Base-by-base conservation (phyloP, 23 red algal species). In the Pyropia yezoensis region DNA sequence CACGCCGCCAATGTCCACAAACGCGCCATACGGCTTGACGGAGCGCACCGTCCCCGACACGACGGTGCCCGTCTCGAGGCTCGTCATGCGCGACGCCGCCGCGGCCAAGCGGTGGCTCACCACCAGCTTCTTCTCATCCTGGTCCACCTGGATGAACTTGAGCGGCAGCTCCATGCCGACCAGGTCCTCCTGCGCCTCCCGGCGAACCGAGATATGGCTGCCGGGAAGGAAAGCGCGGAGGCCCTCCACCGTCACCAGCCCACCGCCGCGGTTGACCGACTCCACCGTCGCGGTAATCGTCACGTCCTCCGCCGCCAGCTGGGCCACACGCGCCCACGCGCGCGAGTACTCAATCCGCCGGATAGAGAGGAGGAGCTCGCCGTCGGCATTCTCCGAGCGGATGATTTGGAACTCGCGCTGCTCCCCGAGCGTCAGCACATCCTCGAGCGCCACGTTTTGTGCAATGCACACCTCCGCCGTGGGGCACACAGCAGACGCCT, bases 21-120 rank as follows among this genome's bases (percentile, higher is more conserved):
- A 98, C 7, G 85, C 83, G 14, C 94, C 94, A 39, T 98, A 98
- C 27, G 94, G 94, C 58, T 98, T 98, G 24, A 90, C 72, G 55
- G 86, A 87, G 6, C 83, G 80, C 23, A 98, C 80, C 4, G 74
- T 71, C 18, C 94, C 94, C 58, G 88, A 59, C 28, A 98, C 73
- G 24, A 98, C 63, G 29, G 73, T 58, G 68, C 94, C 94, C 0
- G 85, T 73, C 27, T 79, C 78, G 1, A 91, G 26, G 18, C 71
- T 57, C 11, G 70, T 79, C 78, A 98, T 89, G 65, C 82, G 85
- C 19, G 72, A 56, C 77, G 87, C 82, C 23, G 83, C 94, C n/a
- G 91, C 65, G 22, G 94, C 94, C 55, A 80, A 79, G 20, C 87
- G 86, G 59, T 98, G 94, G 28, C 80, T 88, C 21, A 90, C 82